Evolutionary conservation across 257 asterid genomes (phyloP).

Genomic region (Solanum chmielewskii): DNA sequence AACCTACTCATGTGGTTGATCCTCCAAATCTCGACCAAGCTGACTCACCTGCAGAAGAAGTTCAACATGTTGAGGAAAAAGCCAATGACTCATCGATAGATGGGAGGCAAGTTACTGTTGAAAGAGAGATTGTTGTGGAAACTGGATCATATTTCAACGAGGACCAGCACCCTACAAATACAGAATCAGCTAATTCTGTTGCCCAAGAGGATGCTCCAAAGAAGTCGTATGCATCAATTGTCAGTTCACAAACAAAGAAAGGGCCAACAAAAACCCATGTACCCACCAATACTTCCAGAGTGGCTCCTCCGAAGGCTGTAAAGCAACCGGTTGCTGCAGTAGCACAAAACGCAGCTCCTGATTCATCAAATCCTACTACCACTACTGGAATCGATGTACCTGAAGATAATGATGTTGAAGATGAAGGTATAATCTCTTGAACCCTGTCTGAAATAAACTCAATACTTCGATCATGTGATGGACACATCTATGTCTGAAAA

Average conservation of each 20-base stretch:
- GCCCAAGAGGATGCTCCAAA: conserved; percentile 55
- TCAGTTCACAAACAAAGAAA: conserved; percentile 54
- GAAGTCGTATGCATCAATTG: conserved; percentile 85
- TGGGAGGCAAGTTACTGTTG: conserved; percentile 28
- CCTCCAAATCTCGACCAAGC: conserved; percentile 24
- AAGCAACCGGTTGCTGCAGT: conserved; percentile 25
- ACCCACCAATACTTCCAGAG: conserved; percentile 26
- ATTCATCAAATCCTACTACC: conserved; percentile 12
- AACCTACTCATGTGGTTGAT: conserved; percentile 43
- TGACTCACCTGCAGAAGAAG: conserved; percentile 32
- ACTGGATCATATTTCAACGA: conserved; percentile 25
- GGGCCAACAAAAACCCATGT: conserved; percentile 41
- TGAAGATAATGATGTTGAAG: conserved; percentile 33
- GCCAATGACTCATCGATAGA: conserved; percentile 25
- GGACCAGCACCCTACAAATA: conserved; percentile 23
- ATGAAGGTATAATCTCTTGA: conserved; percentile 38
- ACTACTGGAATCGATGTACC: conserved; percentile 7
- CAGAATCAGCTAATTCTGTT: conserved; percentile 31
- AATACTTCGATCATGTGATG: background rate
- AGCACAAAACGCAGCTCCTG: conserved; percentile 27
- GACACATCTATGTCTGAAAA: background rate
- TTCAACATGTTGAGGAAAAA: conserved; percentile 29
- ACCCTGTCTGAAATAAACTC: background rate
- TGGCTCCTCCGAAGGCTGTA: conserved; percentile 21
- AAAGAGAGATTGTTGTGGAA: conserved; percentile 32